Percentiles rank a stretch among this genome's conserved stretches.
These are phyloP conservation scores for Artomyces pyxidatus DNA, from an alignment of 768 basidiomycete genomes.

Conservation along the genomic window DNA sequence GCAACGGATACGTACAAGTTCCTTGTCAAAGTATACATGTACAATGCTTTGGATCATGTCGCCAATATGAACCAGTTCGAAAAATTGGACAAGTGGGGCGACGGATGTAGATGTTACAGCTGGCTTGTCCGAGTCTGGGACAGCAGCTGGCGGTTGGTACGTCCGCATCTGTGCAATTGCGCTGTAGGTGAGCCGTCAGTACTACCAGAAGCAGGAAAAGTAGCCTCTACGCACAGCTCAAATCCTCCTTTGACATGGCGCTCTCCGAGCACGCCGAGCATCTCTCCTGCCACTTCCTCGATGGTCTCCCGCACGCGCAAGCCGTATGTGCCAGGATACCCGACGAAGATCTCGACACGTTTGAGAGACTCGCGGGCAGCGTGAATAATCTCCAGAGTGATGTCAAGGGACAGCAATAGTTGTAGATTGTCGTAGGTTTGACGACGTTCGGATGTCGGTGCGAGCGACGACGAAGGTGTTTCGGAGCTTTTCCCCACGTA, in stretches of 20 bases:
- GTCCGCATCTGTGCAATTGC: conserved; percentile 83
- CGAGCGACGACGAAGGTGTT: conserved; percentile 19
- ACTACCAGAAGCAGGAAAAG: background rate
- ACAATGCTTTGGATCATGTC: conserved; percentile 98
- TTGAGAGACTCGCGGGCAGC: conserved; percentile 88
- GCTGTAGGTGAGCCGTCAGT: conserved; percentile 30
- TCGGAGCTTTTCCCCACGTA: conserved; percentile 5
- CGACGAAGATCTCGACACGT: conserved; percentile 82
- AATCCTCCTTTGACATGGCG: conserved; percentile 81
- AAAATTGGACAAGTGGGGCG: conserved; percentile 92
- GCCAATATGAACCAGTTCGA: conserved; percentile 93
- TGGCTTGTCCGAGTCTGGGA: conserved; percentile 57
- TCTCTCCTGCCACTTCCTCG: conserved; percentile 85
- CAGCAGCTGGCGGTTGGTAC: conserved; percentile 75
- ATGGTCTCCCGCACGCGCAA: conserved; percentile 85
- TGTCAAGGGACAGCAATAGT: conserved; percentile 84
- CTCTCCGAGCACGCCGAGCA: conserved; percentile 70
- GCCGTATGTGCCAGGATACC: conserved; percentile 84
- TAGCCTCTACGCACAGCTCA: conserved; percentile 20
- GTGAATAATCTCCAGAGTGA: conserved; percentile 87
- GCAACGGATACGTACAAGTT: conserved; percentile 50
- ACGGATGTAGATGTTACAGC: conserved; percentile 33
- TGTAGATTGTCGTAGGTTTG: conserved; percentile 53
- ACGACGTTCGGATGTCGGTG: conserved; percentile 3
- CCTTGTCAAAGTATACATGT: conserved; percentile 97